A percentile compares a stretch with the other conserved stretches of the same genome.
These are phyloP conservation scores for Gentiana straminea DNA, from an alignment of 257 asterid species.

Conservation along the genomic window DNA sequence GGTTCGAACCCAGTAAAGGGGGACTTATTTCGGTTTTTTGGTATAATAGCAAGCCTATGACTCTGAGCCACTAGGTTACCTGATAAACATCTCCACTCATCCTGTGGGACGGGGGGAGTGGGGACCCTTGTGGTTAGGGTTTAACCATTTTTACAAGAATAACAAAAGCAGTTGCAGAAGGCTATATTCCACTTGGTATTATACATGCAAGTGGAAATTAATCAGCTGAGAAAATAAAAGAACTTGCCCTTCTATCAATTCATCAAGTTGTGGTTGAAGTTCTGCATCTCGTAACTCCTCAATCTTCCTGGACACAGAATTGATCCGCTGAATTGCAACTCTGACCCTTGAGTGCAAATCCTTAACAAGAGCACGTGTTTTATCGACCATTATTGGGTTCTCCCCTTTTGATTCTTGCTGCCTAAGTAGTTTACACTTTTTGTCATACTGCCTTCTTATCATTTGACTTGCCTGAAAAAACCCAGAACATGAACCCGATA, in stretches of 20 bases:
- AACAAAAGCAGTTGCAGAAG: no score
- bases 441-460: slow-evolving; percentile 59
- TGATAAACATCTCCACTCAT: no score
- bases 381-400: slow-evolving; percentile 34
- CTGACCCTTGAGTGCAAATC: slow-evolving; percentile 83
- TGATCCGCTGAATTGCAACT: slow-evolving; percentile 83
- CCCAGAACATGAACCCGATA: not conserved
- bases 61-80: no score
- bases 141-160: no score
- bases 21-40: no score
- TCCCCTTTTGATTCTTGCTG: slow-evolving; percentile 71
- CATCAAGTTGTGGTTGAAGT: slow-evolving; percentile 97
- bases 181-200: not conserved
- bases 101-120: no score
- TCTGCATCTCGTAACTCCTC: slow-evolving; percentile 85
- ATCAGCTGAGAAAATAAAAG: not conserved
- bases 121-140: no score
- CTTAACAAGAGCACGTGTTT: slow-evolving; percentile 81
- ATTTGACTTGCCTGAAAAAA: slow-evolving; percentile 66
- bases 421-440: slow-evolving; percentile 65
- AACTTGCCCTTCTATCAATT: slow-evolving; percentile 82
- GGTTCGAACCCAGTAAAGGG: no score
- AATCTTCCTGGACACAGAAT: slow-evolving; percentile 69
- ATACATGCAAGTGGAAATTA: not conserved
- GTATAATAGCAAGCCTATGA: no score